These are phyloP conservation scores for Sporothrix globosa DNA, from an alignment of 2,329 filamentous ascomycete genomes.

Conservation along the genomic window DNA sequence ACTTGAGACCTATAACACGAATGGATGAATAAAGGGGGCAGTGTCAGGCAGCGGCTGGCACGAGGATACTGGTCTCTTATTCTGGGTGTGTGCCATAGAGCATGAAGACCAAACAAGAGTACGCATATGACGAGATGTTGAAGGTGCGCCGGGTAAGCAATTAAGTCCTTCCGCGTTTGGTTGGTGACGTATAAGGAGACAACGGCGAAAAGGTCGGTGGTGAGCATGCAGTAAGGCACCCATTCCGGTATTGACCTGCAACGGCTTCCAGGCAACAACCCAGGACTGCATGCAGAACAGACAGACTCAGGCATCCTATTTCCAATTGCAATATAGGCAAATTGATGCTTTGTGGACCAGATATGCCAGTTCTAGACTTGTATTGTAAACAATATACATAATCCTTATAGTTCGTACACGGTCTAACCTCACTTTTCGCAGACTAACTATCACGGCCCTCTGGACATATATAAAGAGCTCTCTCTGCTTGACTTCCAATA, in stretches of 20 bases:
- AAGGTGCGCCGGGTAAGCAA: conserved; percentile 7
- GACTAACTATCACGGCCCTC: background rate
- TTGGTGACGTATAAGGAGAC: conserved; percentile 9
- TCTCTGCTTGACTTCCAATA: background rate
- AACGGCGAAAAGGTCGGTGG: background rate
- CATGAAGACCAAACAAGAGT: background rate
- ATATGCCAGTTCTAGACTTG: no score
- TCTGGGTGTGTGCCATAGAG: conserved; percentile 8
- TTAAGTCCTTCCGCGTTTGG: background rate
- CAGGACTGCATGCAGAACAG: background rate
- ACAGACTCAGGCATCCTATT: background rate
- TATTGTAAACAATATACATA: no score
- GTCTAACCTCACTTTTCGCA: background rate
- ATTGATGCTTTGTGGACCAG: background rate
- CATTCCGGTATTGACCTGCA: background rate
- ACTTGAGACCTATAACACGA: no score
- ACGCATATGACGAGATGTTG: background rate
- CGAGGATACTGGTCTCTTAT: background rate
- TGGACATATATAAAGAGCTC: background rate
- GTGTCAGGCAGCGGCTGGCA: background rate
- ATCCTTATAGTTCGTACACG: background rate
- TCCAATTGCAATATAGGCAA: background rate
- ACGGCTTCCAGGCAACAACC: conserved; percentile 9
- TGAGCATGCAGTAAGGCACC: background rate
- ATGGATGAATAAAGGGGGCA: background rate